phyloP scores from a whole-genome alignment of 306 rosid species.

The Malus sieversii region DNA sequence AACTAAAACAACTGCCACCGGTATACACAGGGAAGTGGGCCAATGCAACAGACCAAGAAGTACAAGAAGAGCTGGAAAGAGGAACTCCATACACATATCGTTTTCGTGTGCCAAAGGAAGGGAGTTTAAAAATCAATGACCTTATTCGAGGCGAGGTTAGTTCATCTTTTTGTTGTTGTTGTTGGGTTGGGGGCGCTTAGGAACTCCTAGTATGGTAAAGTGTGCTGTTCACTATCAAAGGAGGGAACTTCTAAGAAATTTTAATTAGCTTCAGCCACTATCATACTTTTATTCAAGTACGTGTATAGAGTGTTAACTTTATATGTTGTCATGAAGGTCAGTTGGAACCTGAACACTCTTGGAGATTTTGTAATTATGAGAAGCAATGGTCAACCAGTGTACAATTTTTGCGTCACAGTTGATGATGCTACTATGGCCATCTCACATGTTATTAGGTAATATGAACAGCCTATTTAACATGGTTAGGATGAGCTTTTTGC shows the following conservation, averaged over 20 bases:
- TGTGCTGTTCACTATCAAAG: not conserved
- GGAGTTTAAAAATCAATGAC: slow-evolving; percentile 78
- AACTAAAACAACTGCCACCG: slow-evolving; percentile 71
- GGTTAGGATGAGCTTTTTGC: not conserved
- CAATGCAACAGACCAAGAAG: slow-evolving; percentile 51
- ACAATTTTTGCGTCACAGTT: slow-evolving; percentile 92
- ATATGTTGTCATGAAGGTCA: slow-evolving; percentile 87
- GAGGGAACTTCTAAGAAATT: not conserved
- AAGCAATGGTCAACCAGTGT: slow-evolving; percentile 96
- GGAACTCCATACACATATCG: slow-evolving; percentile 76
- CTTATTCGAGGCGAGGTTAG: slow-evolving; percentile 84
- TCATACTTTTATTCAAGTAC: slow-evolving; percentile 2
- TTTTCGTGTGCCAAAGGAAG: slow-evolving; percentile 73
- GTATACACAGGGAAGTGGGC: slow-evolving; percentile 89
- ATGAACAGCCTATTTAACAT: not conserved
- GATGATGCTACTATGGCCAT: slow-evolving; percentile 99
- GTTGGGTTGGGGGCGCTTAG: not conserved
- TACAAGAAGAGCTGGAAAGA: slow-evolving; percentile 60
- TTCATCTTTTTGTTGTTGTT: not conserved
- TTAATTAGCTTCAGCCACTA: not conserved
- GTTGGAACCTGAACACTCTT: slow-evolving; percentile 96
- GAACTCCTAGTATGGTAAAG: not conserved
- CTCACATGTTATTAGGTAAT: slow-evolving; percentile 92
- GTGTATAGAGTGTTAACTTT: slow-evolving; percentile 35
- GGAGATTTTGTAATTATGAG: slow-evolving; percentile 98